Evolutionary conservation across 2,329 filamentous ascomycete genomes (phyloP).

Genomic region (Sordariomycetes sp.): DNA sequence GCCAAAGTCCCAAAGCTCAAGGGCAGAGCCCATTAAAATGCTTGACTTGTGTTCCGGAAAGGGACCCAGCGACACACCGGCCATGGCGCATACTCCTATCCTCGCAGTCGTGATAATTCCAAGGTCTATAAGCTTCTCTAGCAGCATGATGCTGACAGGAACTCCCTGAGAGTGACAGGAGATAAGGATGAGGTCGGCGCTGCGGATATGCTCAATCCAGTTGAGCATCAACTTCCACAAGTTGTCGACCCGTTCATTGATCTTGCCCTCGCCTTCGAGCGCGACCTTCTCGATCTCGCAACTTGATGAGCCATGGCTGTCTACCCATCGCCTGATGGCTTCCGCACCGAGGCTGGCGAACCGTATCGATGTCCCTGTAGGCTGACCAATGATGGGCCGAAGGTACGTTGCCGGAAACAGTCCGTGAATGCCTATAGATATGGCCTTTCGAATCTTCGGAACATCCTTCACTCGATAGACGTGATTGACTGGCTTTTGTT

Average conservation of each 20-base stretch:
- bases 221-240: constrained; percentile 92
- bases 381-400: constrained; percentile 86
- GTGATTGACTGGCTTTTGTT: constrained; percentile 54
- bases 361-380: constrained; percentile 87
- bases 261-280: constrained; percentile 88
- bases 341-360: constrained; percentile 84
- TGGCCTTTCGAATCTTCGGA: constrained; percentile 70
- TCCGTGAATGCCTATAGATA: constrained; percentile 91
- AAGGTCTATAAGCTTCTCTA: constrained; percentile 86
- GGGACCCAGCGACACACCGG: constrained; percentile 86
- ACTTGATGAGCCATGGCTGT: constrained; percentile 61
- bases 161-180: constrained; percentile 95
- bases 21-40: constrained; percentile 82
- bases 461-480: constrained; percentile 61
- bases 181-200: constrained; percentile 83
- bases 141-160: constrained; percentile 83
- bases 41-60: constrained; percentile 88
- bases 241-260: constrained; percentile 80
- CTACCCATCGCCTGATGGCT: constrained; percentile 75
- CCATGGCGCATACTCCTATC: constrained; percentile 82
- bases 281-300: constrained; percentile 88
- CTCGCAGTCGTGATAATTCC: constrained; percentile 69
- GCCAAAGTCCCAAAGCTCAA: constrained; percentile 90
- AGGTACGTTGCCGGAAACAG: constrained; percentile 83
- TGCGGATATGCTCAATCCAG: constrained; percentile 84